Base-by-base conservation (phyloP, 768 basidiomycete genomes). In the Lentinus brumalis region DNA sequence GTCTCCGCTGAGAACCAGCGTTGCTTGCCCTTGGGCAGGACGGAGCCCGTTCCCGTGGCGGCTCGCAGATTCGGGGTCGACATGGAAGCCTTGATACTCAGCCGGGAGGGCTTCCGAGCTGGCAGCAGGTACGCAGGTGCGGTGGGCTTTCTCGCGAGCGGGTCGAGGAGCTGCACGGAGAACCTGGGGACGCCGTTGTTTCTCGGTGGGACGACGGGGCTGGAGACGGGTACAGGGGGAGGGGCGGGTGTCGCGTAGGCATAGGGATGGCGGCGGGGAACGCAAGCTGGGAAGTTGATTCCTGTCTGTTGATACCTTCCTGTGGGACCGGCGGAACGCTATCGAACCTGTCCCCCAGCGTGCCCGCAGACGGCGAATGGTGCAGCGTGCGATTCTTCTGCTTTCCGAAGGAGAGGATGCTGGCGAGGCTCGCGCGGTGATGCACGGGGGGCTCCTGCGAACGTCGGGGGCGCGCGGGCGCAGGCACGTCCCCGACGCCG, bases 1-100 rank as follows among this genome's bases (percentile, higher is more conserved):
- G 87, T 86, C 74, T 92, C 89, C 0, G 89, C 83, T 2, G 86
- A 83, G 2, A 91, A 67, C 88, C 88, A 91, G 6, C 85, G 77
- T 32, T 89, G 86, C 63, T 78, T 83, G 12, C 76, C 77, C 66
- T 79, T 84, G n/a, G 64, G 66, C 31, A 67, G 53, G 26, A 61
- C 42, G 14, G 60, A 50, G 5, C 59, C 41, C 62, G 66, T 67
- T 64, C 59, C 69, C 72, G 32, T 54, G 7, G 59, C 55, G 21
- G 59, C 41, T 12, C 80, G 79, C 40, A 92, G 74, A 68, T 92
- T 83, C 8, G 90, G 90, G 4, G 87, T 85, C 1, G 89, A 92
- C 8, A 80, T 75, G 18, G 86, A 87, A 16, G 75, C 78, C 68
- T 85, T 84, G 50, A 89, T 70, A 18, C 71, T 64, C 54, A 73